Conservation (phyloP, 495 filamentous ascomycete species). For the Aspergillus asperescens region DNA sequence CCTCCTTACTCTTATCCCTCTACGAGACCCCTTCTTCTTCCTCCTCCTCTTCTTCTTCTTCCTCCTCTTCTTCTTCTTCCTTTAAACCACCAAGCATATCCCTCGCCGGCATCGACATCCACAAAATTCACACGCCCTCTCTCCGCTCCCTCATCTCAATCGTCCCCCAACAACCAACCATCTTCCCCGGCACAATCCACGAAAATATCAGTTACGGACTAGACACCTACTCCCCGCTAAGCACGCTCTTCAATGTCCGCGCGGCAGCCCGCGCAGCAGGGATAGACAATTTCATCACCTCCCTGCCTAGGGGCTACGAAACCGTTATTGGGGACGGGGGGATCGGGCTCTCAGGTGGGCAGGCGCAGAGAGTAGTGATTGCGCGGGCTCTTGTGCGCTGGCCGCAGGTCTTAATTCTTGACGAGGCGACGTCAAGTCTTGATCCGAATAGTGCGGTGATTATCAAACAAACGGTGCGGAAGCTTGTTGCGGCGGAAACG, state of each 20-base stretch:
- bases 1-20: conserved; percentile 64
- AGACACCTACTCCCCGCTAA: neutral
- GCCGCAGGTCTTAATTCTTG: conserved; percentile 70
- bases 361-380: conserved; percentile 77
- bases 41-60: conserved; percentile 22
- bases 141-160: conserved; percentile 61
- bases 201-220: neutral
- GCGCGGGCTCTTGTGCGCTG: conserved; percentile 69
- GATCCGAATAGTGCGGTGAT: conserved; percentile 64
- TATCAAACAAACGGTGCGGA: conserved; percentile 58
- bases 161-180: conserved; percentile 54
- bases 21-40: conserved; percentile 43
- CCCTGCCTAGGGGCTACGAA: neutral
- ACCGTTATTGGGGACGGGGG: conserved; percentile 59
- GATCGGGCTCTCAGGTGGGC: conserved; percentile 69
- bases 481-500: conserved; percentile 30
- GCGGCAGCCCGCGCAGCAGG: conserved; percentile 59
- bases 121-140: conserved; percentile 51
- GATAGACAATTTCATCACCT: conserved; percentile 28
- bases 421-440: conserved; percentile 81
- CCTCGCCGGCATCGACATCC: conserved; percentile 52
- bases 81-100: conserved; percentile 37
- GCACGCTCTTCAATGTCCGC: neutral
- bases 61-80: conserved; percentile 18
- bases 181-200: neutral